phyloP scores from a whole-genome alignment of 352 stramenopile genomes.

The Phytopythium oedochilum region DNA sequence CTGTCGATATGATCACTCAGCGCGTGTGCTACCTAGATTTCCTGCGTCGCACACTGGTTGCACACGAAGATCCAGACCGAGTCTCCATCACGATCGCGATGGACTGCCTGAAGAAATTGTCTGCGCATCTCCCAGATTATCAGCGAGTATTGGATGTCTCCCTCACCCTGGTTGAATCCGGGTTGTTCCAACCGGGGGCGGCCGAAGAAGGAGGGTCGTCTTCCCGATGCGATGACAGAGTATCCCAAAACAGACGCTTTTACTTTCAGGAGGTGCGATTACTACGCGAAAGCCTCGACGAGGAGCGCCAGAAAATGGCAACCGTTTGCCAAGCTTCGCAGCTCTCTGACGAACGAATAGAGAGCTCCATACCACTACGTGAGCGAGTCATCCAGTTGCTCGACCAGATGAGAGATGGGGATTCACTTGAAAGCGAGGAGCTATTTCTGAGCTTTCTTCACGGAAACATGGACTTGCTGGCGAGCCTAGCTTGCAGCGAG shows the following conservation, averaged over 20 bases:
- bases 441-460: constrained; percentile 34
- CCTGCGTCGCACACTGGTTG: constrained; percentile 43
- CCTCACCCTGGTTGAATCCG: constrained; percentile 44
- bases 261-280: constrained; percentile 47
- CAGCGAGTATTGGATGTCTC: constrained; percentile 51
- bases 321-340: background rate
- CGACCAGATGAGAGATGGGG: constrained; percentile 15
- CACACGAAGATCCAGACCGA: constrained; percentile 32
- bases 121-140: constrained; percentile 50
- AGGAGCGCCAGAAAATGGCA: constrained; percentile 4
- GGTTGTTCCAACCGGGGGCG: constrained; percentile 21
- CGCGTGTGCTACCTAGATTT: constrained; percentile 57
- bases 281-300: constrained; percentile 7
- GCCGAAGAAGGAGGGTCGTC: background rate
- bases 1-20: too few relatives aligned
- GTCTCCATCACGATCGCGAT: constrained; percentile 61
- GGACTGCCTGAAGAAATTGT: constrained; percentile 65
- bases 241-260: constrained; percentile 10
- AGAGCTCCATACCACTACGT: constrained; percentile 10
- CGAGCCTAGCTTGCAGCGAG: constrained; percentile 22
- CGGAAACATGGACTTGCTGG: constrained; percentile 22
- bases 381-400: constrained; percentile 32
- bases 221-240: background rate
- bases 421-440: constrained; percentile 26
- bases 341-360: constrained; percentile 3